A percentile compares a stretch with the other conserved stretches of the same genome.
These are phyloP conservation scores for Mucor plumbeus DNA, from an alignment of 371 early-diverging fungal species.

Conservation along the genomic window DNA sequence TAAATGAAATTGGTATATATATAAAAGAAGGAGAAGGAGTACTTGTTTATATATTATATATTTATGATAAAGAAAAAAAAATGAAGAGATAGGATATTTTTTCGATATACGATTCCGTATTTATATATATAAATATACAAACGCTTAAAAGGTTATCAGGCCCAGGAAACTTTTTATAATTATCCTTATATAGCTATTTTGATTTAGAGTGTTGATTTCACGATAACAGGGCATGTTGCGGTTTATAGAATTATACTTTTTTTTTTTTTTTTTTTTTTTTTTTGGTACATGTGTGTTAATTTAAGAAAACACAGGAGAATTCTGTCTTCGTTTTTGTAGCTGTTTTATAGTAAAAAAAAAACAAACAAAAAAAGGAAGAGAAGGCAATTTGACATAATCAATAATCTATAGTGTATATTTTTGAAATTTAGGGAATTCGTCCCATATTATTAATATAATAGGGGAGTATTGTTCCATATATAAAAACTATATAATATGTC, in stretches of 20 bases:
- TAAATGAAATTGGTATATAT: constrained; percentile 9
- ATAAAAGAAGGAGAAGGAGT: not conserved
- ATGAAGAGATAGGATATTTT: not conserved
- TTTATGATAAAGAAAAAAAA: not conserved
- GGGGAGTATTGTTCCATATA: not conserved
- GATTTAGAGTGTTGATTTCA: constrained; percentile 1
- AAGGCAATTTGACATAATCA: not conserved
- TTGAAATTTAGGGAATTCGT: not conserved
- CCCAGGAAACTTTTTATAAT: not conserved
- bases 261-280: too few relatives aligned
- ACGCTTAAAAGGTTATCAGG: constrained; percentile 6
- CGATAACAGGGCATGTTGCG: not conserved
- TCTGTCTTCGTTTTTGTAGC: too few relatives aligned
- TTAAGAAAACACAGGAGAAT: not conserved
- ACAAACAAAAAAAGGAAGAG: not conserved
- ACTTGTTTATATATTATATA: not conserved
- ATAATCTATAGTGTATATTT: not conserved
- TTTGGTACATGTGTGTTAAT: not conserved
- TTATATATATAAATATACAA: not conserved
- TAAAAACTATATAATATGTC: too few relatives aligned
- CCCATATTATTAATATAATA: not conserved
- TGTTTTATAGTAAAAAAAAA: too few relatives aligned
- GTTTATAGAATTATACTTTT: not conserved
- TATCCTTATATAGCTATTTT: not conserved
- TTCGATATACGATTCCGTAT: not conserved